A percentile compares a stretch with the other conserved stretches of the same genome.
phyloP scores from a whole-genome alignment of 2,329 filamentous ascomycete species.

The Pestalotiopsis sp. region DNA sequence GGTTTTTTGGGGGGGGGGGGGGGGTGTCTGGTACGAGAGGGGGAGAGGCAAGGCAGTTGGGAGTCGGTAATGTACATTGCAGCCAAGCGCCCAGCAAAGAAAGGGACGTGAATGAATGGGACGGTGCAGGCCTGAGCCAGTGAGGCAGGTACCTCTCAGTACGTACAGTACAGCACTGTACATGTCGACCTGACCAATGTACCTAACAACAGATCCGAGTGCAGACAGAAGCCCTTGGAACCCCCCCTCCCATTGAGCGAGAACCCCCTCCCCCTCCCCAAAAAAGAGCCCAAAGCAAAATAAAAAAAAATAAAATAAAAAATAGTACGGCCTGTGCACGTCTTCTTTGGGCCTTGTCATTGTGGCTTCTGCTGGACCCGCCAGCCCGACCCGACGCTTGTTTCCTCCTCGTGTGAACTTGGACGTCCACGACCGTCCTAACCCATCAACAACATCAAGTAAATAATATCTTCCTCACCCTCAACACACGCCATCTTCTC shows the following conservation, averaged over 20 bases:
- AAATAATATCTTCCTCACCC: slow-evolving; percentile 15
- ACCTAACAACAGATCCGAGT: too few species aligned
- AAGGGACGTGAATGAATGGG: neutral
- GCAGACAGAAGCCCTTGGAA: neutral
- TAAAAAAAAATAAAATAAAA: neutral
- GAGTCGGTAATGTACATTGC: neutral
- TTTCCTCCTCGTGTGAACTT: slow-evolving; percentile 15
- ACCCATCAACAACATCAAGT: slow-evolving; percentile 16
- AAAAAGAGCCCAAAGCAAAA: slow-evolving; percentile 3
- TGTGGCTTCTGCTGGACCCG: neutral
- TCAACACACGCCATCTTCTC: slow-evolving; percentile 8
- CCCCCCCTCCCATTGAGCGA: neutral
- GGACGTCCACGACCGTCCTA: slow-evolving; percentile 6
- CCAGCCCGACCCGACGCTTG: slow-evolving; percentile 9
- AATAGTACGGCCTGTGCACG: slow-evolving; percentile 11
- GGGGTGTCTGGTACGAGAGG: neutral
- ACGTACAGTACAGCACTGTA: too few species aligned
- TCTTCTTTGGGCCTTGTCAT: slow-evolving; percentile 10
- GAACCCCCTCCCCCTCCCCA: neutral
- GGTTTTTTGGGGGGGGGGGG: neutral
- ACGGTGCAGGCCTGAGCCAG: neutral
- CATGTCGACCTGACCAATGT: too few species aligned
- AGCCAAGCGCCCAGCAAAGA: neutral
- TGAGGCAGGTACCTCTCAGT: neutral
- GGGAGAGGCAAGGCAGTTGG: neutral